Percentiles rank a stretch among this genome's conserved stretches.
phyloP scores from a whole-genome alignment of 345 rosid species.

The Nephelium lappaceum region DNA sequence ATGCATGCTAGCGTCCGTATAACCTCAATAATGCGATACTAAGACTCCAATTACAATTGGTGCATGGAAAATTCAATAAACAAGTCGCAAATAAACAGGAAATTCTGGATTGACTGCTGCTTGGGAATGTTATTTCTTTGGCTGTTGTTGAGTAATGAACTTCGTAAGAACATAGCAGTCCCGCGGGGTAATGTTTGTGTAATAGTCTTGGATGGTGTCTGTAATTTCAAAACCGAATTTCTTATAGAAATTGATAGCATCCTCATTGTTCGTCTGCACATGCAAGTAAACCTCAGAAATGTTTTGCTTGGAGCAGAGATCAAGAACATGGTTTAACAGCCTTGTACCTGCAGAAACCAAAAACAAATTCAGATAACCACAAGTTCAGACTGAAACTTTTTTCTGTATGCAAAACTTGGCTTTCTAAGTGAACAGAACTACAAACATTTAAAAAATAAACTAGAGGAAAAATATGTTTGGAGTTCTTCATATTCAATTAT shows the following conservation, averaged over 20 bases:
- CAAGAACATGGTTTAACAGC: slow-evolving; percentile 87
- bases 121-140: slow-evolving; percentile 47
- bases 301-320: slow-evolving; percentile 71
- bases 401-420: background rate
- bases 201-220: slow-evolving; percentile 82
- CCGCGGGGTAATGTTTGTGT: slow-evolving; percentile 80
- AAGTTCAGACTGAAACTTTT: background rate
- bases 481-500: background rate
- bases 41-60: slow-evolving; percentile 21
- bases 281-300: slow-evolving; percentile 88
- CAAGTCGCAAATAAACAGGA: slow-evolving; percentile 1
- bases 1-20: slow-evolving; percentile 16
- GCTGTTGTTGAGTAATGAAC: slow-evolving; percentile 50
- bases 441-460: background rate
- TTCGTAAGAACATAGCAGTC: slow-evolving; percentile 83
- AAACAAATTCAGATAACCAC: slow-evolving; percentile 7
- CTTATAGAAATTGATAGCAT: slow-evolving; percentile 93
- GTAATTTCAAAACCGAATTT: slow-evolving; percentile 90
- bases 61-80: slow-evolving; percentile 9
- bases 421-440: background rate
- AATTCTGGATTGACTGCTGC: slow-evolving; percentile 5
- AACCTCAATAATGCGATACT: slow-evolving; percentile 18
- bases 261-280: slow-evolving; percentile 96
- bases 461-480: background rate
- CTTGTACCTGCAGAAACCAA: slow-evolving; percentile 65